These are phyloP conservation scores for Phylloporus arenicola DNA, from an alignment of 768 basidiomycete species.

Conservation along the genomic window DNA sequence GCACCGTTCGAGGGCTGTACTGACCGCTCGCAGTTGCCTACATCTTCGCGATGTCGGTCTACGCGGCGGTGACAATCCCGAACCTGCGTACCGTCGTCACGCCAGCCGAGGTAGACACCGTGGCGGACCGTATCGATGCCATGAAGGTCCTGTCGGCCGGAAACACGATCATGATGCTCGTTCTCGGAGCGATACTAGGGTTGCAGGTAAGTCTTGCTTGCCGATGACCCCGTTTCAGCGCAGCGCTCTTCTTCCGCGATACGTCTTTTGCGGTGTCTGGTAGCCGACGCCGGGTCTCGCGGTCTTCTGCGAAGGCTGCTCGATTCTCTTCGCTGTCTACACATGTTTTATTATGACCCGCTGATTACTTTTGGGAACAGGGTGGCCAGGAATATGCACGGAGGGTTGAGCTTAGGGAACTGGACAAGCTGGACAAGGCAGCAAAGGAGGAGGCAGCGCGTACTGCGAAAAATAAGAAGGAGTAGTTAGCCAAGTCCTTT, in stretches of 20 bases:
- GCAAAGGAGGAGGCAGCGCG: slow-evolving; percentile 21
- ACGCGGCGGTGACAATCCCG: slow-evolving; percentile 78
- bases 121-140: slow-evolving; percentile 67
- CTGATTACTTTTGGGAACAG: slow-evolving; percentile 36
- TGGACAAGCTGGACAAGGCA: slow-evolving; percentile 37
- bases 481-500: slow-evolving; percentile 24
- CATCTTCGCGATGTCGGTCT: slow-evolving; percentile 72
- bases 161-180: slow-evolving; percentile 75
- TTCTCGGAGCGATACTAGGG: slow-evolving; percentile 57
- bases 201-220: slow-evolving; percentile 56
- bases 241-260: neutral
- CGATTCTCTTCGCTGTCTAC: slow-evolving; percentile 1
- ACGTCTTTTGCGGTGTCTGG: slow-evolving; percentile 1
- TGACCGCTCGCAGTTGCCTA: slow-evolving; percentile 51
- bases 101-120: slow-evolving; percentile 52
- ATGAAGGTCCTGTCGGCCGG: slow-evolving; percentile 79
- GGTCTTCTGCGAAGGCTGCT: neutral
- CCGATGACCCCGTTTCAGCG: neutral
- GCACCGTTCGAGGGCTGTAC: neutral
- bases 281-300: slow-evolving; percentile 9
- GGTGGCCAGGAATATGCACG: slow-evolving; percentile 82
- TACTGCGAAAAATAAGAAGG: slow-evolving; percentile 29
- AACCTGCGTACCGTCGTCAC: slow-evolving; percentile 69
- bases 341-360: slow-evolving; percentile 1
- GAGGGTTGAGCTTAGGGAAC: slow-evolving; percentile 48